Conservation (phyloP, 73 alveolate genomes). For the Tetrahymena elliotti region DNA sequence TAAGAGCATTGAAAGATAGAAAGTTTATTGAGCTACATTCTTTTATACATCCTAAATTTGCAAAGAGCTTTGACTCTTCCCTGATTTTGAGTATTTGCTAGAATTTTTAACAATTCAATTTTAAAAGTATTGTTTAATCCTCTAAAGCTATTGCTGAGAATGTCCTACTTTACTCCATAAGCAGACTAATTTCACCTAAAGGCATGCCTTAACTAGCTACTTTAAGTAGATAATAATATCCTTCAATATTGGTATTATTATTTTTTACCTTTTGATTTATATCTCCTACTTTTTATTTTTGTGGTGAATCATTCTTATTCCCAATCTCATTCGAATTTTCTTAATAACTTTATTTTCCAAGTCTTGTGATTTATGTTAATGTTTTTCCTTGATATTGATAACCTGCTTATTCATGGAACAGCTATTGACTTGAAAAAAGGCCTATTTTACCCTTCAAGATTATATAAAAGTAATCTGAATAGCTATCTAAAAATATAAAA, state of each 20-base stretch:
- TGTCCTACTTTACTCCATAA: background rate
- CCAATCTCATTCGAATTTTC: background rate
- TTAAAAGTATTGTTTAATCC: background rate
- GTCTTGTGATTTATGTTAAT: background rate
- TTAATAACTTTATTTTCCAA: background rate
- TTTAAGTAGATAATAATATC: background rate
- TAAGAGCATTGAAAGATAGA: background rate
- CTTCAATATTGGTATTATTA: background rate
- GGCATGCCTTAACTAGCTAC: background rate
- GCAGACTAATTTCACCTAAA: background rate
- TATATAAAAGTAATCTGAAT: background rate
- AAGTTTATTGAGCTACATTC: background rate
- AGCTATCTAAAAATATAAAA: background rate
- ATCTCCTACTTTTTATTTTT: background rate
- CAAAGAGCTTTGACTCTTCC: background rate
- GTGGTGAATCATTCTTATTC: background rate
- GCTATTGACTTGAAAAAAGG: background rate
- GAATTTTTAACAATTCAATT: background rate
- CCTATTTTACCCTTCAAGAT: background rate
- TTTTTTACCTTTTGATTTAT: background rate
- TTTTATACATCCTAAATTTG: background rate
- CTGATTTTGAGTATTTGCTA: background rate
- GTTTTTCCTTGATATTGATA: background rate
- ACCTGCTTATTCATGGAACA: background rate
- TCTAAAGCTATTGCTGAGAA: background rate